These are phyloP conservation scores for Apiospora arundinis DNA, from an alignment of 2,329 filamentous ascomycete genomes.

Conservation along the genomic window DNA sequence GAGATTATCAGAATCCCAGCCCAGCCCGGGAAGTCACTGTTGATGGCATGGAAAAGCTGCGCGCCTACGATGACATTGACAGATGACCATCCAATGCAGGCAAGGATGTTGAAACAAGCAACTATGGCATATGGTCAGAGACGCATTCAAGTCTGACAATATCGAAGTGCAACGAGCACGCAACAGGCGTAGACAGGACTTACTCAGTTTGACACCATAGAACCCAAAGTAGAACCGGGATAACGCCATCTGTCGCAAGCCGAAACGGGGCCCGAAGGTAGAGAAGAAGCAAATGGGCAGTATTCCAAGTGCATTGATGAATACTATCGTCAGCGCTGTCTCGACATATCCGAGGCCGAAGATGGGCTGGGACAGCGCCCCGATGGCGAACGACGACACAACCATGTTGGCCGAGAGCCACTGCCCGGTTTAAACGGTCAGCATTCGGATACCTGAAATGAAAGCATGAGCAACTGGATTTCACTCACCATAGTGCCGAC, in stretches of 20 bases:
- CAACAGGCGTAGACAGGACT: constrained; percentile 21
- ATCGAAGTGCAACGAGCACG: background rate
- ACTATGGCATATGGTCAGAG: constrained; percentile 47
- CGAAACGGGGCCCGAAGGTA: constrained; percentile 76
- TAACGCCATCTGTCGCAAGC: constrained; percentile 81
- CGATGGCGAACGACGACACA: constrained; percentile 77
- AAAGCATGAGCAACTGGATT: background rate
- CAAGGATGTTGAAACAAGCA: constrained; percentile 73
- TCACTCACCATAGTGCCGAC: constrained; percentile 71
- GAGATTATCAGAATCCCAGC: constrained; percentile 80
- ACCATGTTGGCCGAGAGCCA: constrained; percentile 83
- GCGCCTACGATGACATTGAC: constrained; percentile 83
- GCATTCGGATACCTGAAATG: background rate
- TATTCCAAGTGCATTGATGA: constrained; percentile 78
- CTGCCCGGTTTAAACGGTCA: constrained; percentile 43
- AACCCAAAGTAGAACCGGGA: constrained; percentile 79
- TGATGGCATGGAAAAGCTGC: constrained; percentile 78
- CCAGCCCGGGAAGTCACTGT: constrained; percentile 69
- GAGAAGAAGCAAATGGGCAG: constrained; percentile 78
- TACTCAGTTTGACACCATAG: constrained; percentile 71
- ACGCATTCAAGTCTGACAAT: constrained; percentile 28
- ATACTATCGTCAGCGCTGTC: constrained; percentile 72
- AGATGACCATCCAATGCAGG: constrained; percentile 76
- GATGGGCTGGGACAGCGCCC: constrained; percentile 70
- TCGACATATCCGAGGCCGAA: constrained; percentile 77